Conservation (phyloP, 2,329 filamentous ascomycete species). For the Hypoxylon sp. region DNA sequence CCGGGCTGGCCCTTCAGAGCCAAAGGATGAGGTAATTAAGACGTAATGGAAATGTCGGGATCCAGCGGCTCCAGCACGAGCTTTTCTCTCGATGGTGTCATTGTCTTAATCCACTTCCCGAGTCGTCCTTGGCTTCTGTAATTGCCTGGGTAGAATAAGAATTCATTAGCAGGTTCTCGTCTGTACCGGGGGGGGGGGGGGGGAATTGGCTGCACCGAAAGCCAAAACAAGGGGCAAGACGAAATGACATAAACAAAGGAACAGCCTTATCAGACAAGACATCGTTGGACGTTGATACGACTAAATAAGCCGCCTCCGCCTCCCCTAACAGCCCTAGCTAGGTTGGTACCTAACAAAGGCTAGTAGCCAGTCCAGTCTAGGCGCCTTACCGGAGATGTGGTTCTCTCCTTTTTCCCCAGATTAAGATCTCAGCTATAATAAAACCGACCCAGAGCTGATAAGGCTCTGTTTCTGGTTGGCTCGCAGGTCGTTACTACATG, state of each 20-base stretch:
- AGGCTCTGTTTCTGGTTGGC: constrained; percentile 11
- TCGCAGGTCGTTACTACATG: not conserved
- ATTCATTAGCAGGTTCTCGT: not conserved
- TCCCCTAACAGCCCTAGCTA: constrained; percentile 20
- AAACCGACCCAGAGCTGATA: constrained; percentile 12
- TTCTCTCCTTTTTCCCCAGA: constrained; percentile 30
- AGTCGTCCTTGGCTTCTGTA: constrained; percentile 33
- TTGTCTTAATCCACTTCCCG: constrained; percentile 10
- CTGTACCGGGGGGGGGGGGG: too few species aligned
- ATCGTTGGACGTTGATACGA: not conserved
- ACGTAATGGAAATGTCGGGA: constrained; percentile 49
- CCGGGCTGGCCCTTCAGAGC: constrained; percentile 19
- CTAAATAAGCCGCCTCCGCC: not conserved
- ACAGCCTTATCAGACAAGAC: constrained; percentile 8
- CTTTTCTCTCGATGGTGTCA: constrained; percentile 24
- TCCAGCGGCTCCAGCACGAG: constrained; percentile 26
- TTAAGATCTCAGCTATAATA: constrained; percentile 12
- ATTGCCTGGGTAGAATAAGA: not conserved
- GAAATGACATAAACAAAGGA: not conserved
- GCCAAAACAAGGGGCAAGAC: constrained; percentile 1
- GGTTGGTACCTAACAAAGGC: not conserved
- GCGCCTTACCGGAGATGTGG: constrained; percentile 31
- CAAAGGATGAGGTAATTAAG: constrained; percentile 47
- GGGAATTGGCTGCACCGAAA: too few species aligned
- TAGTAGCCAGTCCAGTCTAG: constrained; percentile 3